Conservation (phyloP, 148 eudicot species). For the Selenicereus undatus region DNA sequence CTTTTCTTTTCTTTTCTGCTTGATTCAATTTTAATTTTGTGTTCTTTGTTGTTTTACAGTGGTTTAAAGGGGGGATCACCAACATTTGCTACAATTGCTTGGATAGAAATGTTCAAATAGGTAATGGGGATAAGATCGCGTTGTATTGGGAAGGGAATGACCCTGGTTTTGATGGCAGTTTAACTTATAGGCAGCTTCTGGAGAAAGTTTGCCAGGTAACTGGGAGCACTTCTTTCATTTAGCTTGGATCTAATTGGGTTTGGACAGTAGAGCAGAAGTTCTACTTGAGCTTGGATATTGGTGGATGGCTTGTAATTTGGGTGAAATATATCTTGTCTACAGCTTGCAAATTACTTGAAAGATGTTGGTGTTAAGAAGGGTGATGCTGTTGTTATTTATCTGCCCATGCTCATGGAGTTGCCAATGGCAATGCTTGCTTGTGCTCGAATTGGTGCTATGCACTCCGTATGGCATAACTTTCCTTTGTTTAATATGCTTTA, state of each 20-base stretch:
- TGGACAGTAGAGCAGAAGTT: background rate
- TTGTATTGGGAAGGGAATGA: conserved; percentile 97
- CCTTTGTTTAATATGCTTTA: conserved; percentile 2
- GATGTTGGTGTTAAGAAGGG: conserved; percentile 81
- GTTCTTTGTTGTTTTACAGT: conserved; percentile 39
- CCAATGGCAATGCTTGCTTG: conserved; percentile 99
- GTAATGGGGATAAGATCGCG: conserved; percentile 76
- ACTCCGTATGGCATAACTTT: conserved; percentile 57
- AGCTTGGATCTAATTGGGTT: background rate
- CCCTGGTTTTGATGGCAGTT: conserved; percentile 61
- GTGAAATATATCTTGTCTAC: conserved; percentile 25
- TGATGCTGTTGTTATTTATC: conserved; percentile 92
- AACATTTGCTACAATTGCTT: conserved; percentile 93
- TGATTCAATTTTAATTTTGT: conserved; percentile 11
- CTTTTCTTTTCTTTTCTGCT: background rate
- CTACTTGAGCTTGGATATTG: background rate
- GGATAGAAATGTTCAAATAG: conserved; percentile 70
- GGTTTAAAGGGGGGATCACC: conserved; percentile 98
- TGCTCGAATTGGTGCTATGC: conserved; percentile 98
- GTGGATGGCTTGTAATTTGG: conserved; percentile 4
- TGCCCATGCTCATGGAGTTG: conserved; percentile 97
- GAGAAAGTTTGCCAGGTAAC: conserved; percentile 92
- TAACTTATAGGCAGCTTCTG: conserved; percentile 83
- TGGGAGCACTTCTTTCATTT: background rate
- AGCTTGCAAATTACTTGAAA: conserved; percentile 98